Evolutionary conservation across 31 red algal genomes (phyloP).

Genomic region (Odonthalia washingtoniensis): DNA sequence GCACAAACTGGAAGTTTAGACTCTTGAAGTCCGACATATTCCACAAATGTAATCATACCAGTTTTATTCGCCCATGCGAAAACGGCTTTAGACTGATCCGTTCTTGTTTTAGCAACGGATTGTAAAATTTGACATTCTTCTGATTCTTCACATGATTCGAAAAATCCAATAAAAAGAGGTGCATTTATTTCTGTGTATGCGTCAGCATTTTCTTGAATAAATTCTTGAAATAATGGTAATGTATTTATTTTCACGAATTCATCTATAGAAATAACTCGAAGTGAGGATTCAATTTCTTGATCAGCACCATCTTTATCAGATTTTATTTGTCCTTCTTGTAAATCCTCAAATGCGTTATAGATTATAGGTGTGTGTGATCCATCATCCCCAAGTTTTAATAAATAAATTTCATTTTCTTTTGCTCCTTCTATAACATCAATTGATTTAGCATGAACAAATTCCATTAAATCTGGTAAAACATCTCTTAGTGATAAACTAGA

Average conservation of each 20-base stretch:
- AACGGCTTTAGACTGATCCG: conserved; percentile 57
- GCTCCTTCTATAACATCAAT: conserved; percentile 41
- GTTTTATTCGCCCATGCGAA: conserved; percentile 73
- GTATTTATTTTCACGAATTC: conserved; percentile 70
- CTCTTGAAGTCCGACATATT: conserved; percentile 79
- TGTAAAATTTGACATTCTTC: conserved; percentile 55
- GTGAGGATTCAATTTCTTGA: neutral
- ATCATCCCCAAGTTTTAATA: conserved; percentile 50
- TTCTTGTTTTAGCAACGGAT: conserved; percentile 64
- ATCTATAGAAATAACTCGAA: too few species aligned
- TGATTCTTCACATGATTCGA: conserved; percentile 56
- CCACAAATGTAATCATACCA: conserved; percentile 57
- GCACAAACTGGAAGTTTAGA: conserved; percentile 66
- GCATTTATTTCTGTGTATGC: conserved; percentile 75
- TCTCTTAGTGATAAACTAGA: conserved; percentile 68
- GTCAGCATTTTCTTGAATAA: conserved; percentile 84
- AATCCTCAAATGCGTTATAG: conserved; percentile 40
- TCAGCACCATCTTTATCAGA: neutral
- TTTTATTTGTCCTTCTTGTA: too few species aligned
- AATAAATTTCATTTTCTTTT: conserved; percentile 42
- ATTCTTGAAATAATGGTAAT: conserved; percentile 78
- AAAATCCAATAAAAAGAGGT: conserved; percentile 76
- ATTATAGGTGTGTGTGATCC: conserved; percentile 56
- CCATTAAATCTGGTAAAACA: conserved; percentile 64
- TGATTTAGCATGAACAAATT: conserved; percentile 46